phyloP scores from a whole-genome alignment of 768 basidiomycete species.

The Mycena maculata region DNA sequence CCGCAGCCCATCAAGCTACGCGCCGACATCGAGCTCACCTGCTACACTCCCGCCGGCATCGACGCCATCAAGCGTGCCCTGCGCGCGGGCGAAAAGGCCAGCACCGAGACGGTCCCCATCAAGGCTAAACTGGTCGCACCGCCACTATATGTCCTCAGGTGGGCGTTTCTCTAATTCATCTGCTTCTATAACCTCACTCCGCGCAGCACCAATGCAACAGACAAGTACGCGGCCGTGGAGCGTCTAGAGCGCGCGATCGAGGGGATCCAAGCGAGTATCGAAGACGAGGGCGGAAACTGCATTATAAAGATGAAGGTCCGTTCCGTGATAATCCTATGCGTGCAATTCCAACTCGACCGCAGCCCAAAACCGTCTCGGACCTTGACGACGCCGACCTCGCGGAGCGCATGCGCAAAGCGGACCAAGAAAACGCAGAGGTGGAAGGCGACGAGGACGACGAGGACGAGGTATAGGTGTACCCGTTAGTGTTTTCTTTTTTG shows the following conservation, averaged over 20 bases:
- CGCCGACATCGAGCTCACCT: constrained; percentile 97
- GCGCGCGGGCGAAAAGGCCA: constrained; percentile 87
- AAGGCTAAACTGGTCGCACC: constrained; percentile 98
- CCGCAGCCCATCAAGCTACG: constrained; percentile 99
- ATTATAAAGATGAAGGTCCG: constrained; percentile 96
- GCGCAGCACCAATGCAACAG: constrained; percentile 87
- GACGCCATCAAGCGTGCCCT: constrained; percentile 96
- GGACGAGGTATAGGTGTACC: constrained; percentile 44
- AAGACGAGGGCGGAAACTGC: constrained; percentile 85
- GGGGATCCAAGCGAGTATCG: constrained; percentile 86
- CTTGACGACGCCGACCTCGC: constrained; percentile 98
- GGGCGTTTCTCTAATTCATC: not conserved
- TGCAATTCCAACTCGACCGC: constrained; percentile 8
- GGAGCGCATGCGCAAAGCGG: constrained; percentile 95
- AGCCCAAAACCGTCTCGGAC: constrained; percentile 99
- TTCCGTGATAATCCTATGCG: not conserved
- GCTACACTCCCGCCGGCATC: constrained; percentile 95
- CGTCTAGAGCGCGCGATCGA: constrained; percentile 94
- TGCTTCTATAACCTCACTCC: not conserved
- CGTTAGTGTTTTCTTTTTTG: not conserved
- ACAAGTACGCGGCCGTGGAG: constrained; percentile 96
- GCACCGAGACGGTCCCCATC: constrained; percentile 92
- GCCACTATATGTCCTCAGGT: constrained; percentile 89
- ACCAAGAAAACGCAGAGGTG: constrained; percentile 94
- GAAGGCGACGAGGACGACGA: constrained; percentile 95